phyloP scores from a whole-genome alignment of 192 early-diverging fungal species.

The Linnemannia zychae region DNA sequence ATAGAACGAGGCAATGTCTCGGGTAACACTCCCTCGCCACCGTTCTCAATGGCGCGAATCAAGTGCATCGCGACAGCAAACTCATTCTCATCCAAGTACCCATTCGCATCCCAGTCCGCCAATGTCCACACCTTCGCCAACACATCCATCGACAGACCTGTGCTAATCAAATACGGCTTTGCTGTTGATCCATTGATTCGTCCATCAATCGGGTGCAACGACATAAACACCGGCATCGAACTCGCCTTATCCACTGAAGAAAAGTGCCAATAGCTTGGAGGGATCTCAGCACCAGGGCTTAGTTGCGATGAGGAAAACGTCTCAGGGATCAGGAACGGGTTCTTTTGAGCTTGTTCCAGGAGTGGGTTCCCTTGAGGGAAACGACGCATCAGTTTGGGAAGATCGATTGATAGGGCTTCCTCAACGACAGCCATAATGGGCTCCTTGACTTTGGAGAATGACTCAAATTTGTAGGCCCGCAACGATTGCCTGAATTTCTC shows the following conservation, averaged over 20 bases:
- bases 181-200: slow-evolving; percentile 64
- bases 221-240: slow-evolving; percentile 63
- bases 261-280: slow-evolving; percentile 68
- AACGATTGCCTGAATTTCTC: slow-evolving; percentile 79
- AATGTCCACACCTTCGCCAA: slow-evolving; percentile 82
- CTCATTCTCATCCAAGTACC: slow-evolving; percentile 88
- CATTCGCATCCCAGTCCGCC: slow-evolving; percentile 84
- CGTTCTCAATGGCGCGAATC: slow-evolving; percentile 58
- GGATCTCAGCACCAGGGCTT: slow-evolving; percentile 34
- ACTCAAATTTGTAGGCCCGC: slow-evolving; percentile 82
- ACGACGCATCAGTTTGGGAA: slow-evolving; percentile 81
- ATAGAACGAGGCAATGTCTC: slow-evolving; percentile 62
- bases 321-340: slow-evolving; percentile 62
- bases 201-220: slow-evolving; percentile 69
- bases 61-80: slow-evolving; percentile 89
- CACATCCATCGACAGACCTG: slow-evolving; percentile 73
- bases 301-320: background rate
- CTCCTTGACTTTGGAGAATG: slow-evolving; percentile 82
- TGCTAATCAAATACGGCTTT: slow-evolving; percentile 72
- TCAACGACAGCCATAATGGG: slow-evolving; percentile 76
- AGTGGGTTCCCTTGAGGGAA: slow-evolving; percentile 86
- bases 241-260: slow-evolving; percentile 63
- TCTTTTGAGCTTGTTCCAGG: slow-evolving; percentile 68
- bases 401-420: slow-evolving; percentile 79
- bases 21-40: slow-evolving; percentile 57